Base-by-base conservation (phyloP, 257 asterid species). In the Apocynum venetum region DNA sequence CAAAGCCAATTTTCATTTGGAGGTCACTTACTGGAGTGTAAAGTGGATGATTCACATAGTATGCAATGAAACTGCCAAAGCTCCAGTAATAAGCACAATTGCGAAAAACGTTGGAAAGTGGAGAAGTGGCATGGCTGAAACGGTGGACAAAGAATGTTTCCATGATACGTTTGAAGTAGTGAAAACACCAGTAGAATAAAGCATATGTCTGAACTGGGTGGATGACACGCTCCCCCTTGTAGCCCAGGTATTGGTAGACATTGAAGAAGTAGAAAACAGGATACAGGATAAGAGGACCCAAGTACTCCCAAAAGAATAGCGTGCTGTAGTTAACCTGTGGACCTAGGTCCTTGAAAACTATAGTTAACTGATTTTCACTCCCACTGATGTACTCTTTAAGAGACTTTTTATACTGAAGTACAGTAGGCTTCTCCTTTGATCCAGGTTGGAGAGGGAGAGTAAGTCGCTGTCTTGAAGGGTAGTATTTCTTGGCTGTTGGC, bases 81-180 rank as follows among this genome's bases (percentile, higher is more conserved):
- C 92, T 90, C 99, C 98, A 96, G 85, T 96, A 96, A 82, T 96
- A 93, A 59, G 96, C 94, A 78, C 99, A 96, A 91, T 96, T 96
- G 6, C 98, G 87, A 72, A 93, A 96, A 51, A 91, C 99, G 71
- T 96, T 93, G 4, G 97, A 82, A 74, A 95, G 75, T 12, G 99
- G 99, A n/a, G 99, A 96, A 6, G 99, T 93, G 48, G 98, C 98
- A 77, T 96, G 99, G 90, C 98, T 93, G 82, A 96, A 96, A 9
- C 93, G 97, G 84, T 96, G 99, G 78, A 96, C 97, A 57, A 96
- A 96, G 70, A 96, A 96, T 72, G 99, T 96, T 65, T 96, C 98
- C 90, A 90, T 84, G 35, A 93, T 93, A 52, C 99, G 97, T 72
- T 96, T 96, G 65, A 89, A 88, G 88, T 95, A 95, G 88, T 95